Conservation (phyloP, 2,329 filamentous ascomycete species). For the Sphaerulina populicola region DNA sequence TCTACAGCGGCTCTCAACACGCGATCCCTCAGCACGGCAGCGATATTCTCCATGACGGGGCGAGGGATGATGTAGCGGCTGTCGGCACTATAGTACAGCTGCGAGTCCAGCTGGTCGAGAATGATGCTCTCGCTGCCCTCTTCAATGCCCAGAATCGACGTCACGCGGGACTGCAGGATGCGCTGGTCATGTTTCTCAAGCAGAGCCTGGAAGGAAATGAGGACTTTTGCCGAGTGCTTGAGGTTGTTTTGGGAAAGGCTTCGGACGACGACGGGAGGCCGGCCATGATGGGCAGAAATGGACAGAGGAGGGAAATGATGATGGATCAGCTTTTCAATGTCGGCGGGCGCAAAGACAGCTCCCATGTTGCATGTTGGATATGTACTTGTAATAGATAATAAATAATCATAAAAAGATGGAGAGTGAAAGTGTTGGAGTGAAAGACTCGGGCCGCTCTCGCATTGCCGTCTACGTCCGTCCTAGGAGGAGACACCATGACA, state of each 20-base stretch:
- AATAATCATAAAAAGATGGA: no score
- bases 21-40: conserved; percentile 12
- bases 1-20: conserved; percentile 13
- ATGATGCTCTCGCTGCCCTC: conserved; percentile 11
- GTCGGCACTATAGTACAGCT: conserved; percentile 16
- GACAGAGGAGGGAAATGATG: conserved; percentile 20
- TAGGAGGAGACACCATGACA: no score
- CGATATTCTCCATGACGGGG: conserved; percentile 16
- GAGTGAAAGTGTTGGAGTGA: no score
- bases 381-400: no score
- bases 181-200: conserved; percentile 9
- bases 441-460: background rate
- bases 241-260: conserved; percentile 21
- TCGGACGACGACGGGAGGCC: conserved; percentile 21
- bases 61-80: conserved; percentile 16
- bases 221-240: conserved; percentile 10
- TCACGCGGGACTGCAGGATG: conserved; percentile 10
- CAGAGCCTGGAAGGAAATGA: conserved; percentile 11
- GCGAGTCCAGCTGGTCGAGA: conserved; percentile 12
- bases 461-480: no score
- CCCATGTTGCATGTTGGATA: background rate
- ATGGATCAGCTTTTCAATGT: conserved; percentile 25
- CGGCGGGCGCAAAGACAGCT: conserved; percentile 22
- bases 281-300: conserved; percentile 11
- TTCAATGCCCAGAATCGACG: conserved; percentile 15